Evolutionary conservation across 371 early-diverging fungal species (phyloP).

Genomic region (Coemansia sp.): DNA sequence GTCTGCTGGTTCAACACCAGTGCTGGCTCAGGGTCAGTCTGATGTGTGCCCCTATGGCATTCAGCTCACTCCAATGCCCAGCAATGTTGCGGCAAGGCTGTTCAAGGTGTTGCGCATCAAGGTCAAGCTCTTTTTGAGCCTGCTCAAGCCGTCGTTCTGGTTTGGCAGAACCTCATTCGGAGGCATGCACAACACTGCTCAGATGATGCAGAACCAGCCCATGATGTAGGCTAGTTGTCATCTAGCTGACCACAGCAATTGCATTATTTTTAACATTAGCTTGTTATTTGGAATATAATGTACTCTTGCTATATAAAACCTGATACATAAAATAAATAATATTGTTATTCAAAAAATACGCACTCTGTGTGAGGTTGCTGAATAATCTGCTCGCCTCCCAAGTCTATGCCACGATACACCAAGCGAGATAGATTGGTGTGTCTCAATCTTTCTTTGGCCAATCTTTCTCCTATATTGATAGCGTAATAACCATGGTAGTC

Average conservation of each 20-base stretch:
- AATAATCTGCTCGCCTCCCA: no score
- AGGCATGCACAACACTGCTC: background rate
- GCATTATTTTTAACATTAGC: no score
- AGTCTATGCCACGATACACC: no score
- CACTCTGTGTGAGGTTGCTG: no score
- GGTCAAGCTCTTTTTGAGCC: background rate
- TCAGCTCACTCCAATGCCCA: slow-evolving; percentile 5
- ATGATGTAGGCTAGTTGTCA: background rate
- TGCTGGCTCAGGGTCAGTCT: background rate
- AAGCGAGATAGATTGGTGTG: no score
- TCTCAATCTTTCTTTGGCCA: no score
- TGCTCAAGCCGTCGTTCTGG: slow-evolving; percentile 1
- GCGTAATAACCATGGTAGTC: no score
- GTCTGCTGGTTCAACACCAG: no score
- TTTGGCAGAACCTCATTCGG: background rate
- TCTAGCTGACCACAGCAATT: background rate
- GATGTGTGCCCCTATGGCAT: slow-evolving; percentile 7
- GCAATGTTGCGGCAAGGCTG: background rate
- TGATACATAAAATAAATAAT: background rate
- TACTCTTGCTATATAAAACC: background rate
- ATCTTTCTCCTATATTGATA: no score
- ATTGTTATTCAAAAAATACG: background rate
- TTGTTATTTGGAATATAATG: no score
- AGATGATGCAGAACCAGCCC: background rate
- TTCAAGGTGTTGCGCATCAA: background rate